Base-by-base conservation (phyloP, 306 rosid species). In the Rosa rugosa region DNA sequence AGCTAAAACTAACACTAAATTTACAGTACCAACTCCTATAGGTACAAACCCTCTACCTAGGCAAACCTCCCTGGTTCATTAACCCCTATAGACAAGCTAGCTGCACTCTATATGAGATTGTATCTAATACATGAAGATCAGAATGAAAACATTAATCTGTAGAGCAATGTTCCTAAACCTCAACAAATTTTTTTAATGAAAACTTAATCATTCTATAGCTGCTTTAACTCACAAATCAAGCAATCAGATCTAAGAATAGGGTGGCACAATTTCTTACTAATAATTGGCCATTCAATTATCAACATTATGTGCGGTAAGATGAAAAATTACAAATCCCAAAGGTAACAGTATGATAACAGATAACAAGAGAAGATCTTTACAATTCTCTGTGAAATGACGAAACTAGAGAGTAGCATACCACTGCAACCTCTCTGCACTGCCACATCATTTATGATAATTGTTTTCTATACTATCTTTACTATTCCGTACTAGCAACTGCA, bases 311-410 rank as follows among this genome's bases (percentile, higher is more conserved):
- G 84, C 82, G 31, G 67, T 54, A 78, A 59, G 71, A 27, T 46
- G 69, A 76, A 84, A 88, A 85, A 3, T 38, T 84, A 84, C 83
- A 84, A 71, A 25, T 79, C 80, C 70, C 72, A 70, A 73, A 77
- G 80, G 82, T 76, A 69, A 80, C 57, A 56, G 47, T 77, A 65
- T 72, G 83, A 47, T 40, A 68, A 78, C 67, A 62, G 84, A 46
- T 44, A 67, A 77, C 83, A 80, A 80, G 81, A 73, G 75, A 84
- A 80, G 74, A 76, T 82, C 87, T 74, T 73, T 88, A 81, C 87
- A 88, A 83, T 84, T 77, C 78, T 76, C 70, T 59, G 25, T n/a
- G 72, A 49, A 78, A 56, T 38, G 40, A 83, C 51, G 67, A 73
- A 74, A 69, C 73, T 45, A 64, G 20, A 69, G 76, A 78, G 78